Evolutionary conservation across 495 filamentous ascomycete genomes (phyloP).

Genomic region (Chlorociboria aeruginascens): DNA sequence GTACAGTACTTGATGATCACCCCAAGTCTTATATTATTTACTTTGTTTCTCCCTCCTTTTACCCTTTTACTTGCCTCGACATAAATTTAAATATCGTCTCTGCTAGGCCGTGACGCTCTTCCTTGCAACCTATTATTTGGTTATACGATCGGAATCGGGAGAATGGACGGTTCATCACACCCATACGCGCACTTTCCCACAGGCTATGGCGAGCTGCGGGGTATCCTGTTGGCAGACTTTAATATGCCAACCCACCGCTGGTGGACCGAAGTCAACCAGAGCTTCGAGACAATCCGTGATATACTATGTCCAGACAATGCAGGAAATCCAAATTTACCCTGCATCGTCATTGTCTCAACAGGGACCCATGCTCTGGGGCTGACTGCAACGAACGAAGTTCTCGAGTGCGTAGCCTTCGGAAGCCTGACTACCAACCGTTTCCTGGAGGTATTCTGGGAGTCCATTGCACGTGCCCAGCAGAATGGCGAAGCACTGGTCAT

Average conservation of each 20-base stretch:
- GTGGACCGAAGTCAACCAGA: no score
- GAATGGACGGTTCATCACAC: background rate
- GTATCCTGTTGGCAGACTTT: no score
- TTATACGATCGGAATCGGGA: background rate
- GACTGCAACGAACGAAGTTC: background rate
- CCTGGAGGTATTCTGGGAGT: slow-evolving; percentile 8
- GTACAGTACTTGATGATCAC: background rate
- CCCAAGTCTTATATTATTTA: no score
- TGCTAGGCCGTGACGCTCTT: background rate
- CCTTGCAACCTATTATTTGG: background rate
- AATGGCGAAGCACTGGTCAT: background rate
- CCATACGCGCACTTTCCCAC: no score
- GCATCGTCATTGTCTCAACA: background rate
- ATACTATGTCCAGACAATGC: background rate
- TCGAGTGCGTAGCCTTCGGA: slow-evolving; percentile 7
- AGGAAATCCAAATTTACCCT: slow-evolving; percentile 7
- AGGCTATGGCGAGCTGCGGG: no score
- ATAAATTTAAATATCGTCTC: no score
- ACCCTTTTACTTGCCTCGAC: no score
- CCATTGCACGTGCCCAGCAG: background rate
- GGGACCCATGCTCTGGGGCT: background rate
- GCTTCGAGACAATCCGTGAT: background rate
- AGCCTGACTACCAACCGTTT: background rate
- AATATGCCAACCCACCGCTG: no score
- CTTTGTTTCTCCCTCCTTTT: no score